Base-by-base conservation (phyloP, 2,329 filamentous ascomycete species). In the Xylaria hypoxylon region DNA sequence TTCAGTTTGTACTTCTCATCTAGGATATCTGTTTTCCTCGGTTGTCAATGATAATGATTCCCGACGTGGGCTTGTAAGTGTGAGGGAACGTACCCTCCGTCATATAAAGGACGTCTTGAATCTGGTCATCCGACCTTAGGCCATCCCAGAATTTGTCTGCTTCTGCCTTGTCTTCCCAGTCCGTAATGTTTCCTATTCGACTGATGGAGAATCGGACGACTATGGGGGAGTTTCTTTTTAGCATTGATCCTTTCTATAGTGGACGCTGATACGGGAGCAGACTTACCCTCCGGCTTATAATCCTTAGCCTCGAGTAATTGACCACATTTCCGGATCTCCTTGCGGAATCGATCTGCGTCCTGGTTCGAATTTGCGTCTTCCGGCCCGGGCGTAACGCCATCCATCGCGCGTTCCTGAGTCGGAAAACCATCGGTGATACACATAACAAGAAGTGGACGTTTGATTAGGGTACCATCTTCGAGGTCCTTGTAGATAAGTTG, bases 341-440 rank as follows among this genome's bases (percentile, higher is more conserved):
- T 67, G 24, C 62, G 69, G 44, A 67, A 67, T 33, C 59, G 17
- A 38, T 64, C 56, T 11, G 59, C 55, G 26, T 63, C 59, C 19
- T 70, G 53, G 26, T 66, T 66, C 24, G 48, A 48, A 15, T 62
- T 55, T 26, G 10, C 47, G 33, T 66, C 64, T 44, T 59, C 59
- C 13, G 53, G 58, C 2, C 59, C 64, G 1, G 59, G 47, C 1
- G 47, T 6, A 28, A 10, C 11, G 19, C 53, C 64, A 13, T 59
- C 53, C 59, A 62, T 66, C 5, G 64, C 59, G 15, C 59, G 52
- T 50, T 66, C 68, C 33, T 35, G 45, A 1, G 61, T 67, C 8
- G 68, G 67, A 24, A 64, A 68, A 7, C 68, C 68, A 53, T 70
- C 68, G 3, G 68, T 70, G n/a, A 62, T 69, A 13, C 45, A 51